Evolutionary conservation across 2,329 filamentous ascomycete species (phyloP).

Genomic region (Fonsecaea nubica): DNA sequence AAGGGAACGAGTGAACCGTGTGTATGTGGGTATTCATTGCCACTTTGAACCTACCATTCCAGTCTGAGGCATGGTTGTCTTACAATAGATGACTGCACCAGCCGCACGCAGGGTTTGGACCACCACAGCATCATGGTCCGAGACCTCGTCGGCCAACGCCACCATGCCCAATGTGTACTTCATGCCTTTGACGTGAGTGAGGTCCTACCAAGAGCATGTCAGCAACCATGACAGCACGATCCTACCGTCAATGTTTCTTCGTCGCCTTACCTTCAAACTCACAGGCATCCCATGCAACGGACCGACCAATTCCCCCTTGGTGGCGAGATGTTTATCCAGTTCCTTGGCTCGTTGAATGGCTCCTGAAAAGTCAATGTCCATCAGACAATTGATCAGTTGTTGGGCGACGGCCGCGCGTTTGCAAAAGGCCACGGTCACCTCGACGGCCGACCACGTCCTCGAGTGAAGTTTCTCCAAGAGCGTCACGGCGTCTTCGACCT

Average conservation of each 20-base stretch:
- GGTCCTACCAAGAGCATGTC: conserved; percentile 18
- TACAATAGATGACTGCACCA: conserved; percentile 60
- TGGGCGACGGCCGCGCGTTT: conserved; percentile 50
- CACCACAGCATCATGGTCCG: conserved; percentile 39
- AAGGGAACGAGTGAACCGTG: neutral
- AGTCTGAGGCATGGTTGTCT: conserved; percentile 61
- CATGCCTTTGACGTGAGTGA: conserved; percentile 19
- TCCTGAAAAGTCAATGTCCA: conserved; percentile 5
- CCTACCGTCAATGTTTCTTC: neutral
- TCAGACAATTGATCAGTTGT: conserved; percentile 12
- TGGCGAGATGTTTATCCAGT: conserved; percentile 63
- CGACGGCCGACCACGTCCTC: conserved; percentile 33
- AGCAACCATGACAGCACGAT: conserved; percentile 3
- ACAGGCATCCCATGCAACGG: conserved; percentile 67
- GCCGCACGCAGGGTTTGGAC: conserved; percentile 42
- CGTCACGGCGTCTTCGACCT: conserved; percentile 17
- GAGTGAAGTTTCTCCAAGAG: conserved; percentile 23
- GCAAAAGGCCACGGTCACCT: conserved; percentile 62
- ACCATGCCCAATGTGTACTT: conserved; percentile 54
- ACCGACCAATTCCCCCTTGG: conserved; percentile 57
- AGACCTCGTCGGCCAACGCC: conserved; percentile 42
- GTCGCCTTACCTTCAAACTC: conserved; percentile 60
- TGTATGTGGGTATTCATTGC: too few relatives aligned
- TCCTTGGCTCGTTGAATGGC: conserved; percentile 41
- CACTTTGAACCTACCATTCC: conserved; percentile 44